Base-by-base conservation (phyloP, 2,329 filamentous ascomycete genomes). In the Alternaria sp. region DNA sequence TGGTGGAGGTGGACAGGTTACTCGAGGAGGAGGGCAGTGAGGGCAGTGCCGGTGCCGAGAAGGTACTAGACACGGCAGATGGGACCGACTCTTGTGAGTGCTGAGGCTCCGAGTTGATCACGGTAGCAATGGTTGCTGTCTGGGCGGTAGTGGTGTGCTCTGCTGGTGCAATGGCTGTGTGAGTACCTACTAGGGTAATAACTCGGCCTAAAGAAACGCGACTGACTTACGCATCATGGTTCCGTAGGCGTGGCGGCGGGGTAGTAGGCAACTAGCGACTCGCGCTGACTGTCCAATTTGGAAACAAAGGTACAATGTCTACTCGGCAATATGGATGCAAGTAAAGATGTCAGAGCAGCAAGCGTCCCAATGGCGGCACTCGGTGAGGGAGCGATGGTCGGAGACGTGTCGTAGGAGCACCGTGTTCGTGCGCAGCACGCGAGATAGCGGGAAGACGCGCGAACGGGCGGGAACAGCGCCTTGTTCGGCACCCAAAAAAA, bases 61-160 rank as follows among this genome's bases (percentile, higher is more conserved):
- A 75, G 56, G 70, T 73, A 51, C 72, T 75, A 11, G 75, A 77
- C 29, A 72, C 64, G 14, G 64, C 56, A 50, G 76, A 78, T 5
- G 71, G 54, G 45, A 68, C 61, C 1, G 74, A 77, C 40, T 77
- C 75, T 57, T 78, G 75, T 31, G 75, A 75, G 49, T 64, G 61
- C 21, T 65, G 70, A 5, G 67, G 48, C 21, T 68, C 64, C 42
- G 55, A 42, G 48, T 63, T 53, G 54, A 53, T 53, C 11, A 52
- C 54, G 7, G 64, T 37, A 29, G 60, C 37, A 51, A 59, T 58
- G 34, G 56, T 39, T 17, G 67, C 49, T 34, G 69, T 37, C 13
- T 60, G 54, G 17, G 51, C 50, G 55, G 54, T 45, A 31, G 63
- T 56, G 56, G 56, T 41, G 65, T 60, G 57, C 48, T 66, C 68